Base-by-base conservation (phyloP, 495 filamentous ascomycete species). In the Coniosporium apollinis region DNA sequence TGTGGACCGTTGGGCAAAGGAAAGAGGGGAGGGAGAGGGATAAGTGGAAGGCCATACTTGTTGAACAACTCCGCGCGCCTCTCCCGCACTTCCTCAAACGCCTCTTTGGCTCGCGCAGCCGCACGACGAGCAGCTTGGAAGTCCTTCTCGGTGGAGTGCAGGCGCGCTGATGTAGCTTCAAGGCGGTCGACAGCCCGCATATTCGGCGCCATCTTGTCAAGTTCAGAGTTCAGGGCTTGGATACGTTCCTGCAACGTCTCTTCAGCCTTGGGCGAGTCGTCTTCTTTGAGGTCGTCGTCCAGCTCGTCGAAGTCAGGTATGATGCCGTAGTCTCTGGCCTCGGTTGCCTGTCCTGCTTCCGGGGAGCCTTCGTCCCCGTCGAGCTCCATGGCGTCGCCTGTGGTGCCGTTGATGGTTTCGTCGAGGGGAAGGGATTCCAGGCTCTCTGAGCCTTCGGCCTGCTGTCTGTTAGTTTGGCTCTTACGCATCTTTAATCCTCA, bases 181-280 rank as follows among this genome's bases (percentile, higher is more conserved):
- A 99, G 65, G n/a, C 86, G 79, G 43, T 94, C 85, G 54, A 85
- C 79, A 19, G 87, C 87, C 46, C 86, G 80, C 69, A 93, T 85
- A 54, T 99, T 96, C 18, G 87, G 87, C 38, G 86, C 78, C 60
- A 94, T 80, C 51, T 86, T 85, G 42, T 92, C 84, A 21, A 99
- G 70, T 47, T 92, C 82, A 34, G 60, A 58, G 24, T 75, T 76
- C 6, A 96, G 65, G 20, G 64, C 58, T 24, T 67, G 62, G 43
- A 96, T 81, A 50, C 76, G 76, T 28, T 87, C 81, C 36, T 77
- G 67, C 19, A 99, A 64, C 34, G 70, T 67, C n/a, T 82, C 73
- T 49, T 94, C 86, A 19, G 30, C 22, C 16, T 36, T 42, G 22
- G 26, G 29, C 19, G 41, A 30, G 39, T 60, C 43, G 5, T 30